Evolutionary conservation across 768 basidiomycete genomes (phyloP).

Genomic region (Lanmaoa rubissima): DNA sequence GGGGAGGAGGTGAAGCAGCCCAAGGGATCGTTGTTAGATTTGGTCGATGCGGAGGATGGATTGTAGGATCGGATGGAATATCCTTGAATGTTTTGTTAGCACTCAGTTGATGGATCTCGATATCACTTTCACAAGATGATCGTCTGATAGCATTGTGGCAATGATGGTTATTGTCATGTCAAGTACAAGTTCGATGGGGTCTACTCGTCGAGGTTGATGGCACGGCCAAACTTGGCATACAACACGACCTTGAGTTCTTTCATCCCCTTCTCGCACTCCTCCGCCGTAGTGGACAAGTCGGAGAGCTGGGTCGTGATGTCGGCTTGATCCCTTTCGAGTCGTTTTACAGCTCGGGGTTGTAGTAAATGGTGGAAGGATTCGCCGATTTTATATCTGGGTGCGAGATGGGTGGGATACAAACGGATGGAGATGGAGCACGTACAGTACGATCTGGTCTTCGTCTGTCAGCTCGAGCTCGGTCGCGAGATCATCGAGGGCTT

Average conservation of each 20-base stretch:
- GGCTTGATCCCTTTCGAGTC: slow-evolving; percentile 68
- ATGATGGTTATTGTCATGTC: background rate
- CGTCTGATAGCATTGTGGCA: background rate
- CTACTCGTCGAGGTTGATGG: slow-evolving; percentile 89
- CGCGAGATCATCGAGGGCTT: slow-evolving; percentile 85
- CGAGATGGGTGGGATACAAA: slow-evolving; percentile 65
- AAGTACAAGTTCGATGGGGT: background rate
- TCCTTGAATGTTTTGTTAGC: background rate
- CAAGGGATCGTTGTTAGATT: slow-evolving; percentile 55
- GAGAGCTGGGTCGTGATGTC: slow-evolving; percentile 56
- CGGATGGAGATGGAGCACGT: slow-evolving; percentile 25
- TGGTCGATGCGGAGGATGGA: slow-evolving; percentile 46
- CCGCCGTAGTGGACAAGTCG: slow-evolving; percentile 47
- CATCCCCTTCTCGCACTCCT: slow-evolving; percentile 73
- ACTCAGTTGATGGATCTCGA: background rate
- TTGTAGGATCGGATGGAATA: slow-evolving; percentile 11
- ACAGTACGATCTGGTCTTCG: slow-evolving; percentile 80
- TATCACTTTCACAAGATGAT: background rate
- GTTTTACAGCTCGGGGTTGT: slow-evolving; percentile 62
- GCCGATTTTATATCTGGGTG: slow-evolving; percentile 80
- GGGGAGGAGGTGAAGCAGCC: slow-evolving; percentile 67
- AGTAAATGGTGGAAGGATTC: slow-evolving; percentile 85
- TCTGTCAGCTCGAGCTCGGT: slow-evolving; percentile 89
- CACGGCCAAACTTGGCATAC: slow-evolving; percentile 90
- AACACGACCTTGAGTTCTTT: slow-evolving; percentile 73